A percentile compares a stretch with the other conserved stretches of the same genome.
Conservation (phyloP, 768 basidiomycete species). For the Lactarius hatsudake region DNA sequence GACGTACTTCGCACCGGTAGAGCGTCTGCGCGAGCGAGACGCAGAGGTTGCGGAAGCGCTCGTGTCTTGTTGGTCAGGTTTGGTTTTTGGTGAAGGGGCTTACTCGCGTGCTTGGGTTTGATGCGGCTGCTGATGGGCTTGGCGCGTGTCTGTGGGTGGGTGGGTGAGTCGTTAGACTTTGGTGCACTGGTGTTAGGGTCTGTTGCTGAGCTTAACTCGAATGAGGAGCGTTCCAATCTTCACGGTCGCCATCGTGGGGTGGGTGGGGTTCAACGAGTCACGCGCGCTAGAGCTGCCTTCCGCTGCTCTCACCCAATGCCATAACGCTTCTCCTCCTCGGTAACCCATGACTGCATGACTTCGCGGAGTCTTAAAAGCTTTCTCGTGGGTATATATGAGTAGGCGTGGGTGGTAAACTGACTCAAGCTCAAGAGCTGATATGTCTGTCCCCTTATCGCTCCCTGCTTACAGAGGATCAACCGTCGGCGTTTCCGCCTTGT, state of each 20-base stretch:
- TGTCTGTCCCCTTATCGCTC: neutral
- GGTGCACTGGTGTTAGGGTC: too few relatives aligned
- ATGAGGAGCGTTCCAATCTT: constrained; percentile 75
- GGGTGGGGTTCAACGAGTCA: neutral
- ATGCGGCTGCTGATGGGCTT: constrained; percentile 73
- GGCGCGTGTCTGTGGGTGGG: constrained; percentile 72
- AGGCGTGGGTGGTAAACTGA: neutral
- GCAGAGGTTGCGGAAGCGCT: constrained; percentile 66
- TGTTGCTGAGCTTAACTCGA: constrained; percentile 47
- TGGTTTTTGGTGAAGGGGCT: constrained; percentile 31
- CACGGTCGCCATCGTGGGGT: constrained; percentile 67
- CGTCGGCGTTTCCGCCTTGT: neutral
- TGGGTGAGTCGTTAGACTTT: neutral
- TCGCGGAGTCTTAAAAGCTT: neutral
- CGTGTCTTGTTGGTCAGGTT: constrained; percentile 69
- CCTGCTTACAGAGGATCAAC: neutral
- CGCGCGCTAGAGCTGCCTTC: too few relatives aligned
- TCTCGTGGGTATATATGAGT: neutral
- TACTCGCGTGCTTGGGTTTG: constrained; percentile 73
- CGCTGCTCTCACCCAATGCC: neutral
- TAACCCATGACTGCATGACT: neutral
- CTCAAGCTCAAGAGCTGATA: neutral
- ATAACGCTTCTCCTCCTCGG: too few relatives aligned
- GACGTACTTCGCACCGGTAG: constrained; percentile 67
- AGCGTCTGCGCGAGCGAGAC: constrained; percentile 72